Evolutionary conservation across 768 basidiomycete genomes (phyloP).

Genomic region (Cystobasidiopsis lactophilus): DNA sequence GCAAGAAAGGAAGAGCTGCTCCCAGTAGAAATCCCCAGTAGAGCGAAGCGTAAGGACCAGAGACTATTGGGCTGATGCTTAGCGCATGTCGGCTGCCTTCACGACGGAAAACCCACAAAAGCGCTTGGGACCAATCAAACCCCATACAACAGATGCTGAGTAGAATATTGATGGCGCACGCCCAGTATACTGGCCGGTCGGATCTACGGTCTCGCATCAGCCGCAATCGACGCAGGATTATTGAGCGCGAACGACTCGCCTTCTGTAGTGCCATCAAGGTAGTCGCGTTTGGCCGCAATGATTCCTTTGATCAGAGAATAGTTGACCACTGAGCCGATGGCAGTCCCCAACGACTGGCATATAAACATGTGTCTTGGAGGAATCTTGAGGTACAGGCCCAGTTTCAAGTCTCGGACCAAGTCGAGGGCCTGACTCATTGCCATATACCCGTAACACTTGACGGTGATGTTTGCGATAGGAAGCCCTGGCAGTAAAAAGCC

Average conservation of each 20-base stretch:
- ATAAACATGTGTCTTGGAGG: constrained; percentile 19
- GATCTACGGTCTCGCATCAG: constrained; percentile 3
- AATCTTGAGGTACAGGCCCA: constrained; percentile 19
- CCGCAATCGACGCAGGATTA: background rate
- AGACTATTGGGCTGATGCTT: no score
- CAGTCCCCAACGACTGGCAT: constrained; percentile 17
- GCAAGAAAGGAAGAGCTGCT: constrained; percentile 16
- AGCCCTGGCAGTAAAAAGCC: constrained; percentile 20
- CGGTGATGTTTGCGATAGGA: constrained; percentile 20
- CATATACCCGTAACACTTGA: constrained; percentile 13
- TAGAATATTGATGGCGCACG: constrained; percentile 15
- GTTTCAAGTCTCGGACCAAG: constrained; percentile 20
- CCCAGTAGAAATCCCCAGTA: constrained; percentile 20
- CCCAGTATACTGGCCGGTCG: constrained; percentile 19
- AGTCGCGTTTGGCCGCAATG: constrained; percentile 20
- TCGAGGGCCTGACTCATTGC: background rate
- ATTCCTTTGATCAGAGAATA: constrained; percentile 18
- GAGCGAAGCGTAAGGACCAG: constrained; percentile 17
- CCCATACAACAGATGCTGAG: constrained; percentile 13
- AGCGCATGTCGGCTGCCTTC: no score
- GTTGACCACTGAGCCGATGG: constrained; percentile 20
- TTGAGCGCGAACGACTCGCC: background rate
- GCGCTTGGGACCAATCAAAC: no score
- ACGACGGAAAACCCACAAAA: no score
- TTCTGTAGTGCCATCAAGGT: constrained; percentile 20